Evolutionary conservation across 352 stramenopile genomes (phyloP).

Genomic region (Globisporangium solare): DNA sequence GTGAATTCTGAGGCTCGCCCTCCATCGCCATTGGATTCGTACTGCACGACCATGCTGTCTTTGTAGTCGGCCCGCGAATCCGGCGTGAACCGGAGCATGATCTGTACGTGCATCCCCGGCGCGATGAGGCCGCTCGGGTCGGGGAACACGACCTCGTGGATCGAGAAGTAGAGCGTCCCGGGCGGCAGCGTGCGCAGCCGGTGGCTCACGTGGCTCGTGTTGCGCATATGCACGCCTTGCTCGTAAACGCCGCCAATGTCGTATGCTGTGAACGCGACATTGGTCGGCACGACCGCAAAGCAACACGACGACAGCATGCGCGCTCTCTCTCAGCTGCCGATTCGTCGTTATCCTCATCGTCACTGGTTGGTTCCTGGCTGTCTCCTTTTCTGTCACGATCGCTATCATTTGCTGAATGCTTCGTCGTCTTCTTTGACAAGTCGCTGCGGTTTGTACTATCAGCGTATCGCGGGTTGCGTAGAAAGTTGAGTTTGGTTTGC

Average conservation of each 20-base stretch:
- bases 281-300: slow-evolving; percentile 52
- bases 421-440: too few species aligned
- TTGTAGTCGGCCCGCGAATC: slow-evolving; percentile 77
- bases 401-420: too few species aligned
- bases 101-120: slow-evolving; percentile 61
- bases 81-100: slow-evolving; percentile 56
- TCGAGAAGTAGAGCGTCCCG: slow-evolving; percentile 56
- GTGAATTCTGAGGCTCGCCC: slow-evolving; percentile 16
- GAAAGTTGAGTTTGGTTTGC: slow-evolving; percentile 75
- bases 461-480: slow-evolving; percentile 57
- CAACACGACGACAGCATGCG: slow-evolving; percentile 1
- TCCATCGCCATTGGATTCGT: slow-evolving; percentile 30
- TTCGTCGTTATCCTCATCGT: neutral
- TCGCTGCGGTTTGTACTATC: too few species aligned
- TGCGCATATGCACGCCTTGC: slow-evolving; percentile 59
- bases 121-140: slow-evolving; percentile 53
- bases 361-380: too few species aligned
- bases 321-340: neutral
- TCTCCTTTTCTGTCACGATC: too few species aligned
- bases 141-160: slow-evolving; percentile 48
- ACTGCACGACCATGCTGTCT: slow-evolving; percentile 49
- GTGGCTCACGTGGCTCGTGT: slow-evolving; percentile 46
- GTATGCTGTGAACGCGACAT: slow-evolving; percentile 63
- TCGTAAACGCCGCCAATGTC: slow-evolving; percentile 76
- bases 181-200: slow-evolving; percentile 62